Evolutionary conservation across 1,139 yeast genomes (phyloP).

Genomic region (Yamadazyma atlantica): DNA sequence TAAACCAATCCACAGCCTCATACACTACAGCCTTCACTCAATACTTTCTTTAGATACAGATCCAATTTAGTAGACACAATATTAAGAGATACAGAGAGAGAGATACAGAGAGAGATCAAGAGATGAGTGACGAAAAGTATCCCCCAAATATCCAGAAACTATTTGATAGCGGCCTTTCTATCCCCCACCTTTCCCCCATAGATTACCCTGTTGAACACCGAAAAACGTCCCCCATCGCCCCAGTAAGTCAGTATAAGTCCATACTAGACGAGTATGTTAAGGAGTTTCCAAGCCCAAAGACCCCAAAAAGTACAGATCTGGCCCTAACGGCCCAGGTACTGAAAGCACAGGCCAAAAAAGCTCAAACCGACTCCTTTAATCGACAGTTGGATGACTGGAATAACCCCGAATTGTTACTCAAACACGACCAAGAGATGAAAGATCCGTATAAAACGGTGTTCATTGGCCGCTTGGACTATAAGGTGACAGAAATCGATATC

Average conservation of each 20-base stretch:
- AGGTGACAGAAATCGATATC: slow-evolving; percentile 67
- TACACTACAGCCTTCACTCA: no score
- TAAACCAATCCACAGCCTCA: no score
- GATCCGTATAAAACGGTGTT: slow-evolving; percentile 83
- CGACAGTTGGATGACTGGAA: slow-evolving; percentile 44
- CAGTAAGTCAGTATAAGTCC: slow-evolving; percentile 43
- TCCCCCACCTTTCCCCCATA: slow-evolving; percentile 49
- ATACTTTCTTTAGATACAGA: no score
- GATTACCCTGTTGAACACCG: slow-evolving; percentile 58
- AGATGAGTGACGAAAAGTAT: slow-evolving; percentile 40
- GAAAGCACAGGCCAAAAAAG: no score
- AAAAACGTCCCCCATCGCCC: slow-evolving; percentile 49
- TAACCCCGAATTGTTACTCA: slow-evolving; percentile 50
- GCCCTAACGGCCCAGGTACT: not conserved
- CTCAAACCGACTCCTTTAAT: slow-evolving; percentile 30
- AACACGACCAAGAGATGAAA: slow-evolving; percentile 54
- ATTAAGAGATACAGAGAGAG: no score
- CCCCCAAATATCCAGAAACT: slow-evolving; percentile 65
- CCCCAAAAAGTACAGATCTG: no score
- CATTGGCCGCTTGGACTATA: slow-evolving; percentile 68
- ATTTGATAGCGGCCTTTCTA: slow-evolving; percentile 72
- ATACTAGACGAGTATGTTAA: slow-evolving; percentile 22
- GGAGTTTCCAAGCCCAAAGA: slow-evolving; percentile 19
- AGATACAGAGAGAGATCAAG: no score
- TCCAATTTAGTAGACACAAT: no score